phyloP scores from a whole-genome alignment of 2,329 filamentous ascomycete genomes.

The Scedosporium dehoogii region DNA sequence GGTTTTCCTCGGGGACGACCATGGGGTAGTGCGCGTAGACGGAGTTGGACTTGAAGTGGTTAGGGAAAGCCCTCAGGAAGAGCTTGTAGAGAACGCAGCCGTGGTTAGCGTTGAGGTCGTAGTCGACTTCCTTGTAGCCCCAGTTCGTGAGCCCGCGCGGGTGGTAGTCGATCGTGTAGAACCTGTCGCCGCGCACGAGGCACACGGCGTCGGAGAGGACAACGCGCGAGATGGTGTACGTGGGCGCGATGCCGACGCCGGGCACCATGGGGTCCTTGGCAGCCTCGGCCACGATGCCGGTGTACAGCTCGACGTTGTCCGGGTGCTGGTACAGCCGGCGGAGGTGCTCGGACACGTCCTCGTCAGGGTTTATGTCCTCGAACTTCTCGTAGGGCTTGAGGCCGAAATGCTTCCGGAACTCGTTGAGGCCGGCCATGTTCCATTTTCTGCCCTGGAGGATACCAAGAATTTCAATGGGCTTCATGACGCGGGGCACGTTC shows the following conservation, averaged over 20 bases:
- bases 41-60: conserved; percentile 67
- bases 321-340: conserved; percentile 65
- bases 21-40: conserved; percentile 76
- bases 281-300: conserved; percentile 67
- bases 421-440: conserved; percentile 71
- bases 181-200: conserved; percentile 68
- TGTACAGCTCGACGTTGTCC: conserved; percentile 72
- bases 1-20: conserved; percentile 60
- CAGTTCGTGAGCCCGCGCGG: conserved; percentile 70
- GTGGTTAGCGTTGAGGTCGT: conserved; percentile 65
- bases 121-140: conserved; percentile 68
- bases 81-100: conserved; percentile 82
- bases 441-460: conserved; percentile 69
- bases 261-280: conserved; percentile 64
- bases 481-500: conserved; percentile 64
- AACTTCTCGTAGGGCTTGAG: conserved; percentile 68
- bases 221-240: conserved; percentile 67
- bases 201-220: conserved; percentile 69
- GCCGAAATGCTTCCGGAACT: conserved; percentile 75
- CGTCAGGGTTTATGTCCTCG: conserved; percentile 75
- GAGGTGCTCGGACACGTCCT: conserved; percentile 55
- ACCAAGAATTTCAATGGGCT: conserved; percentile 68
- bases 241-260: conserved; percentile 65
- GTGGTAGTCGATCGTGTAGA: conserved; percentile 71
- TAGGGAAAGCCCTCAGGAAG: conserved; percentile 64